phyloP scores from a whole-genome alignment of 2,329 filamentous ascomycete species.

The Alternaria triticina region DNA sequence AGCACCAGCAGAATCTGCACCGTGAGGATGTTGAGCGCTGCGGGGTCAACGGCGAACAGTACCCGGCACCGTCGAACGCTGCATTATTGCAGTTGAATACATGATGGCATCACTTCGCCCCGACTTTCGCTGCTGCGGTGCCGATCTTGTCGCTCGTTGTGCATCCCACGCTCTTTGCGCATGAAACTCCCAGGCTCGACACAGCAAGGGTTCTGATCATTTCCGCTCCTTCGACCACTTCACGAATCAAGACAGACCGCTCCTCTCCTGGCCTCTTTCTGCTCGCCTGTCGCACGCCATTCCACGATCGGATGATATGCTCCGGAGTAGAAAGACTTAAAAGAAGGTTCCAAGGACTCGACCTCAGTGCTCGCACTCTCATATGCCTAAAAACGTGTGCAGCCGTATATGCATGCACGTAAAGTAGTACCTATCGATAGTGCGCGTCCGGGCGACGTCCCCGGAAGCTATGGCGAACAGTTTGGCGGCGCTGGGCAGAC shows the following conservation, averaged over 20 bases:
- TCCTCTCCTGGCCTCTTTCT: conserved; percentile 11
- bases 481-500: conserved; percentile 11
- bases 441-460: neutral
- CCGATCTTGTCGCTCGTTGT: conserved; percentile 15
- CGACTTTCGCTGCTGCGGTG: conserved; percentile 6
- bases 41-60: conserved; percentile 11
- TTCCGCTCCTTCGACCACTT: conserved; percentile 24
- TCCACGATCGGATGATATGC: conserved; percentile 7
- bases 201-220: conserved; percentile 31
- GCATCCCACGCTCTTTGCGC: conserved; percentile 8
- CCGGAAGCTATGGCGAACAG: conserved; percentile 4
- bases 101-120: conserved; percentile 1
- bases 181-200: conserved; percentile 26
- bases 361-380: neutral
- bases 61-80: neutral
- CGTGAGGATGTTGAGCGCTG: conserved; percentile 7
- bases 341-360: conserved; percentile 5
- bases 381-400: conserved; percentile 6
- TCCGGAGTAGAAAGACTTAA: conserved; percentile 15
- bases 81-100: neutral
- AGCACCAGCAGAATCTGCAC: conserved; percentile 7
- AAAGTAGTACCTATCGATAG: conserved; percentile 12
- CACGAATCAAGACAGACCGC: conserved; percentile 32
- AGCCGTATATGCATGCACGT: conserved; percentile 10
- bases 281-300: conserved; percentile 7